Evolutionary conservation across 140 eudicot species (phyloP).

Genomic region (Stevia rebaudiana): DNA sequence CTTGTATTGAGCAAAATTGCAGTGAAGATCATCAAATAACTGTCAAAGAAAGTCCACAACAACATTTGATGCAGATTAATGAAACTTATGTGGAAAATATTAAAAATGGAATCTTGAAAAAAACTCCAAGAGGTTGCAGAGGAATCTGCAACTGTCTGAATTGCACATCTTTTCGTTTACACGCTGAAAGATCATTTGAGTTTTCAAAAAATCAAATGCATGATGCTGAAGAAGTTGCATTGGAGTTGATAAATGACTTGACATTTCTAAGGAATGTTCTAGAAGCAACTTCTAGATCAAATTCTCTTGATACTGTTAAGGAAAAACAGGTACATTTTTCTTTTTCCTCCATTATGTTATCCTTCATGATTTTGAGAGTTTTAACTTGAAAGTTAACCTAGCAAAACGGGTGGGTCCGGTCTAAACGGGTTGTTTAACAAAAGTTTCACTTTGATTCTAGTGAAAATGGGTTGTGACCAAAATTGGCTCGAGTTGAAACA

Average conservation of each 20-base stretch:
- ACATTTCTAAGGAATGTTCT: slow-evolving; percentile 39
- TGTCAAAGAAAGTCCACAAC: slow-evolving; percentile 17
- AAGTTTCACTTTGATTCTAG: too few relatives aligned
- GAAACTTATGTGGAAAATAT: slow-evolving; percentile 10
- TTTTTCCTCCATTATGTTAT: background rate
- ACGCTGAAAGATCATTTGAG: slow-evolving; percentile 78
- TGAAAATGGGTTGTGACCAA: background rate
- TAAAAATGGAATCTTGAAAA: slow-evolving; percentile 52
- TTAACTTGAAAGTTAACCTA: background rate
- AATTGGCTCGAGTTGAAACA: background rate
- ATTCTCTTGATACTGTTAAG: slow-evolving; percentile 17
- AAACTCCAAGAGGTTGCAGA: slow-evolving; percentile 69
- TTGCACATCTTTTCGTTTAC: slow-evolving; percentile 65
- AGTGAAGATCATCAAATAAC: slow-evolving; percentile 5
- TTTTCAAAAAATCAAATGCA: slow-evolving; percentile 74
- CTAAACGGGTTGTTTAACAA: too few relatives aligned
- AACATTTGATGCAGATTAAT: slow-evolving; percentile 12
- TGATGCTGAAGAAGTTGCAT: slow-evolving; percentile 70
- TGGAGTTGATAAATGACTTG: slow-evolving; percentile 50
- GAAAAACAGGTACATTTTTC: slow-evolving; percentile 34
- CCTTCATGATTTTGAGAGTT: background rate
- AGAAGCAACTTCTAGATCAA: slow-evolving; percentile 24
- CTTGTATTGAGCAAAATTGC: slow-evolving; percentile 11
- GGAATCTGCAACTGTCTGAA: slow-evolving; percentile 66
- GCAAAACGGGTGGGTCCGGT: background rate